Conservation (phyloP, 2,329 filamentous ascomycete species). For the Ascochyta koolunga region DNA sequence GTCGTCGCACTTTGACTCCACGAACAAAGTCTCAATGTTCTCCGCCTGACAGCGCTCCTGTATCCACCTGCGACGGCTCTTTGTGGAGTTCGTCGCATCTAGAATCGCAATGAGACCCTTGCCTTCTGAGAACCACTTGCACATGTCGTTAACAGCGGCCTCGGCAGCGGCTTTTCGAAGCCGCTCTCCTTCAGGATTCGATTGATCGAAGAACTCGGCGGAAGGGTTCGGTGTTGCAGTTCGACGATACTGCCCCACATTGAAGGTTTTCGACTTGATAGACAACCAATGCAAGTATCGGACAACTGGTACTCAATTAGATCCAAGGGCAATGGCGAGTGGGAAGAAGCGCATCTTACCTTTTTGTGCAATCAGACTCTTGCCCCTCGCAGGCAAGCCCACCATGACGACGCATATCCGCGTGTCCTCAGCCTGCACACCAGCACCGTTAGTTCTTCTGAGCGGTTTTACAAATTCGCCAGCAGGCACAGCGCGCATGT, state of each 20-base stretch:
- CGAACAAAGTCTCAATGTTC: conserved; percentile 88
- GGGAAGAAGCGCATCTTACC: conserved; percentile 60
- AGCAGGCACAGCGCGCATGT: conserved; percentile 49
- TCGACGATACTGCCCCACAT: conserved; percentile 94
- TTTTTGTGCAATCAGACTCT: conserved; percentile 97
- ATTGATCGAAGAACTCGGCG: conserved; percentile 93
- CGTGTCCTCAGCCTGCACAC: conserved; percentile 90
- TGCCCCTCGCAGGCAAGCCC: conserved; percentile 90
- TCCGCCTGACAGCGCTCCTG: conserved; percentile 76
- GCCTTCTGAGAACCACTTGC: conserved; percentile 81
- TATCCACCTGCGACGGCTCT: conserved; percentile 88
- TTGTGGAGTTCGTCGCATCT: conserved; percentile 96
- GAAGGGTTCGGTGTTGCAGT: conserved; percentile 86
- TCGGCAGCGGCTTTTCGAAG: conserved; percentile 87
- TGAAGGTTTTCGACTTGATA: conserved; percentile 92
- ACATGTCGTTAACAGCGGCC: conserved; percentile 91
- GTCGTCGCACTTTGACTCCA: conserved; percentile 96
- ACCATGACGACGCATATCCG: conserved; percentile 99
- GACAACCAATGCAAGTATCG: conserved; percentile 97
- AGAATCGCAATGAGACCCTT: conserved; percentile 89
- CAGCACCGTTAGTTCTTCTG: conserved; percentile 64
- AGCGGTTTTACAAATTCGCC: conserved; percentile 54
- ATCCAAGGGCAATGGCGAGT: conserved; percentile 7
- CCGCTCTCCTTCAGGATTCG: conserved; percentile 88
- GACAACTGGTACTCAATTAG: conserved; percentile 42